Base-by-base conservation (phyloP, 805 yeast species). In the Candida lessepsii region DNA sequence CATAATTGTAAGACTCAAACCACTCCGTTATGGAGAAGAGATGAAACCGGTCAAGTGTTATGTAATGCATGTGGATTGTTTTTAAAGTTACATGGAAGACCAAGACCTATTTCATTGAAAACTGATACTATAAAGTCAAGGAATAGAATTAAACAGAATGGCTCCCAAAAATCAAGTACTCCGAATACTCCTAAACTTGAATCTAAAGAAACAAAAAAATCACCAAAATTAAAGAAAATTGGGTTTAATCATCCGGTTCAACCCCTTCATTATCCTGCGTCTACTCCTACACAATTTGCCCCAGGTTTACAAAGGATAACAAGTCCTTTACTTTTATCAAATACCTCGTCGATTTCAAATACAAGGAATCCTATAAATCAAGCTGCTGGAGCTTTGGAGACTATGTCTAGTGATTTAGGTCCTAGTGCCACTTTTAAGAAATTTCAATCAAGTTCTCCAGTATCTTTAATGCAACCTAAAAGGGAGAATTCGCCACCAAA, bases 1-100 rank as follows among this genome's bases (percentile, higher is more conserved):
- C 86, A 84, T 51, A 90, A 90, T 61, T 90, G 98, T 66, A 77
- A 83, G 54, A 90, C 98, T 2, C 85, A 88, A 43, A 90, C 93
- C 1, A 90, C 98, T 2, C 97, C 98, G 1, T 68, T 90, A 20
- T 90, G 97, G 97, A 76, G 97, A 62, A 73, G 97, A 48, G 96
- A 90, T 63, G 96, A 89, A 54, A 78, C 86, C 9, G 66, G 66
- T 13, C 73, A 68, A 52, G 95, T 90, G 24, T 72, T 90, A 35
- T 90, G 98, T 61, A 90, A 90, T 65, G 98, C 98, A 8, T 88
- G 96, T 67, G 96, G 96, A 0, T 69, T 88, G 36, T 88, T 88
- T 54, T 65, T 89, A 44, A 90, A 90, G 63, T 73, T 90, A 29
- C 98, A 90, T 57, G 96, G 96, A 17, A 77, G 95, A 39, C 87